These are phyloP conservation scores for Lepidium didymum DNA, from an alignment of 345 rosid genomes.

Conservation along the genomic window DNA sequence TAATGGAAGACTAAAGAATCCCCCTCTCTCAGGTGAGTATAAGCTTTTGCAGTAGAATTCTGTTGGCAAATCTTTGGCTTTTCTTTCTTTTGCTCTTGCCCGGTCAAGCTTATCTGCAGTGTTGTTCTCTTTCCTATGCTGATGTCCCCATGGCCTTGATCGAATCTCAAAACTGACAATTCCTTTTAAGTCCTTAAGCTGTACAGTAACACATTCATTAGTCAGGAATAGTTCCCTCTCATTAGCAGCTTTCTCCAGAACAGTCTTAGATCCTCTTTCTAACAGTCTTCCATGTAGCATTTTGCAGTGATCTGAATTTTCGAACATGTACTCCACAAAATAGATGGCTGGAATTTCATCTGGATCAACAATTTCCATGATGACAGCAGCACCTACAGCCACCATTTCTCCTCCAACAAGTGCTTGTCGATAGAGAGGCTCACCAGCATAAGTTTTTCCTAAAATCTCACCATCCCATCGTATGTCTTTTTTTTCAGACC, in stretches of 20 bases:
- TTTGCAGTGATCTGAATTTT: slow-evolving; percentile 37
- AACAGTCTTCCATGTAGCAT: slow-evolving; percentile 56
- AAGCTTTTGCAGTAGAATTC: slow-evolving; percentile 58
- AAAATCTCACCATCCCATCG: slow-evolving; percentile 47
- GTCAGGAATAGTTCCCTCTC: slow-evolving; percentile 63
- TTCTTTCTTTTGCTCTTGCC: slow-evolving; percentile 48
- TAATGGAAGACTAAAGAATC: slow-evolving; percentile 47
- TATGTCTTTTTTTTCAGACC: slow-evolving; percentile 33
- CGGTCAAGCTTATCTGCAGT: slow-evolving; percentile 38
- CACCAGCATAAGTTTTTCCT: slow-evolving; percentile 34
- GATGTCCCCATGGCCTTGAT: slow-evolving; percentile 57
- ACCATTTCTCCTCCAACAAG: slow-evolving; percentile 40
- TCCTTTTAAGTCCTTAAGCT: slow-evolving; percentile 41
- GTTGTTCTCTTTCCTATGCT: slow-evolving; percentile 41
- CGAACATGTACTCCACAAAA: slow-evolving; percentile 63
- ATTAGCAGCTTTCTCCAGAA: slow-evolving; percentile 50
- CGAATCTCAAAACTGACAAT: slow-evolving; percentile 34
- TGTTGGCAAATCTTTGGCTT: slow-evolving; percentile 35
- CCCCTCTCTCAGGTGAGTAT: slow-evolving; percentile 61
- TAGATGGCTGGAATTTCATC: slow-evolving; percentile 41
- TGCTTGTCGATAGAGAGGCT: slow-evolving; percentile 46
- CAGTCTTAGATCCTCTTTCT: slow-evolving; percentile 47
- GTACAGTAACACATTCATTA: slow-evolving; percentile 40
- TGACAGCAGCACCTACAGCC: slow-evolving; percentile 43
- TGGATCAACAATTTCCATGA: slow-evolving; percentile 34